phyloP scores from a whole-genome alignment of 1,139 yeast species.

The Sugiyamaella sp. region DNA sequence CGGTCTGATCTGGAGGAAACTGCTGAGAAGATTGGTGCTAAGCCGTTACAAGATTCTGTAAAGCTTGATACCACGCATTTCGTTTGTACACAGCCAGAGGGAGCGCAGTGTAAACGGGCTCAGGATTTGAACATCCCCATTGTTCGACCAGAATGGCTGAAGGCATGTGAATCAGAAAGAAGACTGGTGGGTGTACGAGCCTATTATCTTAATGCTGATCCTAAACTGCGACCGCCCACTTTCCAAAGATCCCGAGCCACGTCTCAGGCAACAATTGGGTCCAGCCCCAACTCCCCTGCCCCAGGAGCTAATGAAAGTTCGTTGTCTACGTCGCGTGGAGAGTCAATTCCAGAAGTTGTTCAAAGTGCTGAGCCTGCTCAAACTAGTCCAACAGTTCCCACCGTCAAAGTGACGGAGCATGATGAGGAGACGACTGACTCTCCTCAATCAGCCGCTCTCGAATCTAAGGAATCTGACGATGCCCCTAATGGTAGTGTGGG shows the following conservation, averaged over 20 bases:
- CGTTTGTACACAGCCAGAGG: slow-evolving; percentile 72
- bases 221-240: slow-evolving; percentile 41
- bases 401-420: slow-evolving; percentile 14
- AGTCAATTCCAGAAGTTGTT: slow-evolving; percentile 8
- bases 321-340: slow-evolving; percentile 2
- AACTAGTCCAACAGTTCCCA: slow-evolving; percentile 2
- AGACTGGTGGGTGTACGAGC: slow-evolving; percentile 92
- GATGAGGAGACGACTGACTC: background rate
- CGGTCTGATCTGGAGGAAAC: slow-evolving; percentile 64
- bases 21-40: slow-evolving; percentile 77
- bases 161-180: slow-evolving; percentile 89
- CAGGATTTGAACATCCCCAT: slow-evolving; percentile 87
- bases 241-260: slow-evolving; percentile 38
- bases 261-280: slow-evolving; percentile 33
- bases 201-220: slow-evolving; percentile 48
- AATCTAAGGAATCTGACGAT: too few species aligned
- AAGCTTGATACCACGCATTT: slow-evolving; percentile 94
- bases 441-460: background rate
- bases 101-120: slow-evolving; percentile 74
- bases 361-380: background rate
- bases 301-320: slow-evolving; percentile 3
- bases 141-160: slow-evolving; percentile 95
- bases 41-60: slow-evolving; percentile 71
- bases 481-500: slow-evolving; percentile 25
- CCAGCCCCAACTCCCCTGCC: slow-evolving; percentile 19